Base-by-base conservation (phyloP, 2,329 filamentous ascomycete species). In the Didymella lethalis region DNA sequence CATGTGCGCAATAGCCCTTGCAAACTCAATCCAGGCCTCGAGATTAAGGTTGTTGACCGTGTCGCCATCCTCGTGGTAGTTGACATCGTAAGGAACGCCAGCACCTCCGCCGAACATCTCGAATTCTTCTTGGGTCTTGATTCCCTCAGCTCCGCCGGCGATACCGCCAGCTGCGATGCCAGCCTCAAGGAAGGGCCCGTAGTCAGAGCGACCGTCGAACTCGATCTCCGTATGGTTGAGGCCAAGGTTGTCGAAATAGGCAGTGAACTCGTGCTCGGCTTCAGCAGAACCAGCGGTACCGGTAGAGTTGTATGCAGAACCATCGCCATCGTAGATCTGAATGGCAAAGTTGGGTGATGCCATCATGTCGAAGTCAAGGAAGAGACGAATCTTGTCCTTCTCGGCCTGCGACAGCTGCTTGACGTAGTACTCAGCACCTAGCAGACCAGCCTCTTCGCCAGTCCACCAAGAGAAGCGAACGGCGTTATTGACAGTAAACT, bases 191-290 rank as follows among this genome's bases (percentile, higher is more conserved):
- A 94, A 93, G 1, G 86, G 88, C 49, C 88, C 89, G 68, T 94
- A 94, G 76, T 95, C 91, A 63, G 88, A 91, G 58, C 91, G 87
- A 7, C 91, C 91, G 67, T 92, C 89, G 65, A 95, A 94, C 2
- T 86, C 85, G 28, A 90, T 90, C 57, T 90, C 86, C 0, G 86
- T 90, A 72, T 88, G 70, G 58, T 72, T 71, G 10, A 72, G 62
- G 3, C 68, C 66, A 11, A 70, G 65, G 51, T 70, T 71, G 43
- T 71, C 63, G 41, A 75, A 75, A 61, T 72, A 75, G 50, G 69
- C 63, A 11, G 71, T 61, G 41, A 88, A 75, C 88, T 87, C 56
- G 88, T 81, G 1, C 83, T 87, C 85, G 55, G 92, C 82, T 72
- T 92, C 83, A 62, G 88, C 85, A 0, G 89, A 92, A 1, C 91